Percentiles rank a stretch among this genome's conserved stretches.
Conservation (phyloP, 2,329 filamentous ascomycete species). For the Scortechinia acanthostroma region DNA sequence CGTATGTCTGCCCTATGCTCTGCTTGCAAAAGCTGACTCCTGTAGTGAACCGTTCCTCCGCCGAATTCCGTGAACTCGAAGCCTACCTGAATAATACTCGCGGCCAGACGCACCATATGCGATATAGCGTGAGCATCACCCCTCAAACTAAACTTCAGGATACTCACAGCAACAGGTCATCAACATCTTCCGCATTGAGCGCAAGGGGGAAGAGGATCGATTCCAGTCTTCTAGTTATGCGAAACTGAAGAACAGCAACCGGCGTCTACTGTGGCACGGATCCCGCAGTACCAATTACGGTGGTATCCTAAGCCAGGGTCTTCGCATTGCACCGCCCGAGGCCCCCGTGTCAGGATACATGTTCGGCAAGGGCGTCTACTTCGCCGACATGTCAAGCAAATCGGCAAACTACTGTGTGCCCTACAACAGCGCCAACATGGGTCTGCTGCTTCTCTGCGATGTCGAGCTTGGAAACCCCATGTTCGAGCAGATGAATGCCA, state of each 20-base stretch:
- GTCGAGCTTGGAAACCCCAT: conserved; percentile 62
- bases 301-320: conserved; percentile 78
- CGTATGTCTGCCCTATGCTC: conserved; percentile 14
- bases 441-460: conserved; percentile 75
- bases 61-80: conserved; percentile 59
- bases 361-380: conserved; percentile 82
- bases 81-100: conserved; percentile 62
- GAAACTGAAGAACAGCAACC: conserved; percentile 44
- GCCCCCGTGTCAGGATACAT: conserved; percentile 50
- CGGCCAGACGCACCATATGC: conserved; percentile 57
- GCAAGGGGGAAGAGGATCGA: conserved; percentile 63
- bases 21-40: conserved; percentile 1
- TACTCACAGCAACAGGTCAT: conserved; percentile 46
- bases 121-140: conserved; percentile 21
- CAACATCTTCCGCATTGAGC: conserved; percentile 77
- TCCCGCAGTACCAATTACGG: conserved; percentile 78
- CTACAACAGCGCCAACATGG: conserved; percentile 56
- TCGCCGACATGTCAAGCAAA: conserved; percentile 79
- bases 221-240: conserved; percentile 51
- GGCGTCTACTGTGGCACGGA: conserved; percentile 80
- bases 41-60: conserved; percentile 39
- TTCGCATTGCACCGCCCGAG: conserved; percentile 82
- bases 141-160: neutral
- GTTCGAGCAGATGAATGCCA: conserved; percentile 32
- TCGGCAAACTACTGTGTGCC: conserved; percentile 69